Evolutionary conservation across 2,329 filamentous ascomycete genomes (phyloP).

Genomic region (Cladosporium sp.): DNA sequence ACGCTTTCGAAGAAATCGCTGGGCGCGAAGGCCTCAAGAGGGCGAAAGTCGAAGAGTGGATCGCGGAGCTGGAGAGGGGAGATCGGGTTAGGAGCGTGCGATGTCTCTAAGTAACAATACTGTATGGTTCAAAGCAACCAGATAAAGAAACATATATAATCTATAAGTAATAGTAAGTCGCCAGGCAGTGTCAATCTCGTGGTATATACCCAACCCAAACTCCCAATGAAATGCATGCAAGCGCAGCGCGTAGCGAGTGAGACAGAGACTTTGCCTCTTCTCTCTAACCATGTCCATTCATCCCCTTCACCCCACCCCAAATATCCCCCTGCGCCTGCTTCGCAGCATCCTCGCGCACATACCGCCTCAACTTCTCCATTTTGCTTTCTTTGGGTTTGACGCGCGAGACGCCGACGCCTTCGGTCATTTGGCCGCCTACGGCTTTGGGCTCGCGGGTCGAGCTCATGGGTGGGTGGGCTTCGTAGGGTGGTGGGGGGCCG

Average conservation of each 20-base stretch:
- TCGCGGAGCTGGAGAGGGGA: conserved; percentile 66
- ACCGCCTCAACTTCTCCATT: conserved; percentile 14
- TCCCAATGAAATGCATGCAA: neutral
- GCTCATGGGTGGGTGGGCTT: conserved; percentile 13
- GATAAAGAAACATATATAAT: neutral
- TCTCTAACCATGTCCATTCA: conserved; percentile 14
- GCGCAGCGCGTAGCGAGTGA: no score
- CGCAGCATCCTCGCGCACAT: conserved; percentile 9
- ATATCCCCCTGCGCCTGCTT: conserved; percentile 18
- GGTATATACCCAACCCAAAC: no score
- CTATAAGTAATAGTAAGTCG: neutral
- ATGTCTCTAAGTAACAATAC: conserved; percentile 20
- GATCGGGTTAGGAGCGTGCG: conserved; percentile 55
- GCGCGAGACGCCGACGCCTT: conserved; percentile 11
- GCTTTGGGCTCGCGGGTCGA: conserved; percentile 17
- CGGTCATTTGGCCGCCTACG: conserved; percentile 16
- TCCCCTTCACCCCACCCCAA: conserved; percentile 12
- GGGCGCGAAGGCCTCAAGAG: conserved; percentile 62
- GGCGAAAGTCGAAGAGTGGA: conserved; percentile 58
- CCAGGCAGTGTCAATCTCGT: neutral
- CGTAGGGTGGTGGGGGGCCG: conserved; percentile 3
- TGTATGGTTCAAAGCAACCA: neutral
- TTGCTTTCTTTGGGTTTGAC: conserved; percentile 16
- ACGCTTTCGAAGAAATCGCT: conserved; percentile 79
- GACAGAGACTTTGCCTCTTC: no score